Evolutionary conservation across 176 grass and related monocot species (phyloP).

Genomic region (Carex parvula): DNA sequence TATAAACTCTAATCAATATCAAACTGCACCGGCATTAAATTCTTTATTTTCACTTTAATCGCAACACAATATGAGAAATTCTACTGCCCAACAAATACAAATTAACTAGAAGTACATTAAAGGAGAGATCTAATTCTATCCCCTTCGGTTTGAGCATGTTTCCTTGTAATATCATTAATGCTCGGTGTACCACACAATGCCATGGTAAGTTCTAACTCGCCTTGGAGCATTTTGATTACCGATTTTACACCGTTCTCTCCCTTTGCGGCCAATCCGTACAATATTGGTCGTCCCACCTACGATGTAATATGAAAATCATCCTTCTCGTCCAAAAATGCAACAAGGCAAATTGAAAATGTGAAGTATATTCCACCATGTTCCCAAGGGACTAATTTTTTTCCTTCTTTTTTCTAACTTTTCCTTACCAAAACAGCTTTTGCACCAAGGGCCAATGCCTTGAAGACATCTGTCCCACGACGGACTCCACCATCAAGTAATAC

Average conservation of each 20-base stretch:
- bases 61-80: background rate
- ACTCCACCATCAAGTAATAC: conserved; percentile 81
- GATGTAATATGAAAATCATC: background rate
- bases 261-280: conserved; percentile 67
- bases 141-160: conserved; percentile 45
- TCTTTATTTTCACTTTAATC: background rate
- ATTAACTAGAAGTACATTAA: conserved; percentile 15
- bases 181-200: conserved; percentile 63
- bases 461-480: conserved; percentile 70
- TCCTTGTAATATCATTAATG: conserved; percentile 49
- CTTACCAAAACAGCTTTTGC: conserved; percentile 62
- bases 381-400: background rate
- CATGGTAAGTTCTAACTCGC: conserved; percentile 73
- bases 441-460: conserved; percentile 84
- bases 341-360: background rate
- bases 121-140: conserved; percentile 57
- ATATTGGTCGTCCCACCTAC: conserved; percentile 69
- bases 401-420: background rate
- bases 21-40: background rate
- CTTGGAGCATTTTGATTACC: conserved; percentile 71
- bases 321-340: conserved; percentile 1
- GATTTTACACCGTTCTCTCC: conserved; percentile 58
- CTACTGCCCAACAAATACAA: background rate
- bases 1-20: background rate
- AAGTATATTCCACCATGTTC: background rate